Base-by-base conservation (phyloP, 1,284 basidiomycete genomes). In the Ceratobasidium theobromae region DNA sequence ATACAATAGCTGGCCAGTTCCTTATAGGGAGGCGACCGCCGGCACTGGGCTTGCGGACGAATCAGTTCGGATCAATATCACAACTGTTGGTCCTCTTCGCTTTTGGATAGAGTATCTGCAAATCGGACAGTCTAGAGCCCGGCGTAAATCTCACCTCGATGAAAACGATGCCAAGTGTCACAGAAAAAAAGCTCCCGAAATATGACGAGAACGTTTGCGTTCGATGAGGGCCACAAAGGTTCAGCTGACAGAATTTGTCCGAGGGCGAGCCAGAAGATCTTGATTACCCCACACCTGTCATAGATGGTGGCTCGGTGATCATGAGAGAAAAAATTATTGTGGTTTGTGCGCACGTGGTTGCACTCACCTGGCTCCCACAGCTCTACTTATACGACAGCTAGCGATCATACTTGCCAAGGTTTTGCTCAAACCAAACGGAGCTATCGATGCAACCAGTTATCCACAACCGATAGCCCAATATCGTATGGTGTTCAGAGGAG, bases 161-260 rank as follows among this genome's bases (percentile, higher is more conserved):
- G 30, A 58, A 66, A 23, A 71, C 57, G 12, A 65, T 45, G 1
- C 68, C 70, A 11, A 66, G 68, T 3, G 68, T 67, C 32, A 72
- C 65, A 18, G 68, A 67, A n/a, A 65, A 21, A 9, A 71, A 16
- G 71, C 67, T 4, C 72, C 71, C 67, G 45, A n/a, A n/a, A n/a
- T 66, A 71, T 53, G 67, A 49, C 32, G 66, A 43, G 16, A n/a
- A n/a, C 16, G 27, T 23, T 14, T 48, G 14, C 4, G 21, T 25
- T 48, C 27, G 12, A 48, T 21, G 12, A 25, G 45, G 12, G 21
- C 14, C 11, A 9, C 8, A 11, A 25, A 23, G 45, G 21, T 12
- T 33, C 41, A 35, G 33, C 58, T 51, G 2, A 65, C 62, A 65
- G 28, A 33, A 68, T 65, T 25, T 68, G 67, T 2, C 67, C 67